Conservation (phyloP, 1,139 yeast species). For the Yamadazyma jaroonii region DNA sequence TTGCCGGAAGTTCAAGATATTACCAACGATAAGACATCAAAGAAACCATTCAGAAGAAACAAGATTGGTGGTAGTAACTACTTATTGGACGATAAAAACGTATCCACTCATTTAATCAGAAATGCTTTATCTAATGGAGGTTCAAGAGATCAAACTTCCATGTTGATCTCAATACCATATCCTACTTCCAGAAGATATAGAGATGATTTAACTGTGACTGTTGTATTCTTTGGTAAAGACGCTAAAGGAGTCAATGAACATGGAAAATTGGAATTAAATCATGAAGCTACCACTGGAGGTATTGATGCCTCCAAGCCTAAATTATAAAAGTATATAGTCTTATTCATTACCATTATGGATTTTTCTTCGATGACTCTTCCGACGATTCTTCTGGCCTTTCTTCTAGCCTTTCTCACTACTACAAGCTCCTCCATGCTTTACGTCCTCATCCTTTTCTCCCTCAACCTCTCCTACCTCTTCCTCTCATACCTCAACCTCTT, state of each 20-base stretch:
- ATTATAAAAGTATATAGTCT: not conserved
- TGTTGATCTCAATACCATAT: constrained; percentile 88
- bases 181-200: constrained; percentile 90
- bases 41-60: constrained; percentile 44
- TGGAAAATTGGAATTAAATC: constrained; percentile 54
- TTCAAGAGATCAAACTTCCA: constrained; percentile 78
- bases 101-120: constrained; percentile 87
- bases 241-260: constrained; percentile 37
- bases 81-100: constrained; percentile 77
- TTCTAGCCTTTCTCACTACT: too few species aligned
- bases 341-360: too few species aligned
- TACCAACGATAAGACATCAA: constrained; percentile 51
- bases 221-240: constrained; percentile 79
- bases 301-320: constrained; percentile 46
- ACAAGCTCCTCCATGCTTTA: too few species aligned
- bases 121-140: constrained; percentile 93
- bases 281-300: constrained; percentile 59
- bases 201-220: constrained; percentile 95
- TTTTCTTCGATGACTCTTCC: too few species aligned
- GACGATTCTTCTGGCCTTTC: too few species aligned
- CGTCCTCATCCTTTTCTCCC: too few species aligned
- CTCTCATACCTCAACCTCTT: too few species aligned
- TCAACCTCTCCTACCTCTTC: too few species aligned
- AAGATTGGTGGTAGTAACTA: constrained; percentile 37
- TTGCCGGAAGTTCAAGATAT: constrained; percentile 64